Percentiles rank a stretch among this genome's conserved stretches.
Conservation (phyloP, 2,329 filamentous ascomycete genomes). For the Eurotiales sp. region DNA sequence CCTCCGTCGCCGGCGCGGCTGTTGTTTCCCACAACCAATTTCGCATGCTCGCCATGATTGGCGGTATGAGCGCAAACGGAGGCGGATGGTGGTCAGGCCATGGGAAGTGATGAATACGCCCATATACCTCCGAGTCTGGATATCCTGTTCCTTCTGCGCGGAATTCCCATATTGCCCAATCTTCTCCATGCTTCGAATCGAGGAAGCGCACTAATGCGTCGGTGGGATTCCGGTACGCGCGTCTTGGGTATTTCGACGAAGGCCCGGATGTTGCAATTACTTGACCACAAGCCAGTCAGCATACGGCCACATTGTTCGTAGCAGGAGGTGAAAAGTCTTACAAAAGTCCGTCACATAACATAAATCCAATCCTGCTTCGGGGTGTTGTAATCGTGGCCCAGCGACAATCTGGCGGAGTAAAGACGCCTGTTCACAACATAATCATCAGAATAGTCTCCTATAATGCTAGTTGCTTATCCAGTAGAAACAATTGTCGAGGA, state of each 20-base stretch:
- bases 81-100: constrained; percentile 98
- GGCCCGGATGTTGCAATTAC: constrained; percentile 78
- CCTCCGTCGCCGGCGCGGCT: neutral
- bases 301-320: too few species aligned
- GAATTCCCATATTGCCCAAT: constrained; percentile 98
- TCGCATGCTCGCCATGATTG: constrained; percentile 88
- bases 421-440: constrained; percentile 55
- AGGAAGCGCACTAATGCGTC: constrained; percentile 83
- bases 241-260: constrained; percentile 81
- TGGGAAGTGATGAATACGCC: constrained; percentile 82
- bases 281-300: constrained; percentile 20
- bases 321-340: constrained; percentile 20
- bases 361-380: constrained; percentile 84
- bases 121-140: constrained; percentile 82
- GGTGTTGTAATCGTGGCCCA: constrained; percentile 75
- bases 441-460: too few species aligned
- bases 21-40: constrained; percentile 64
- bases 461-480: too few species aligned
- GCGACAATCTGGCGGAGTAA: constrained; percentile 89
- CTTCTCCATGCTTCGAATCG: constrained; percentile 72
- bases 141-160: constrained; percentile 95
- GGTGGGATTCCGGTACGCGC: constrained; percentile 90
- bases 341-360: constrained; percentile 89
- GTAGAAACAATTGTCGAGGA: too few species aligned
- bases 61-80: constrained; percentile 81